These are phyloP conservation scores for Jaltomata sinuosa DNA, from an alignment of 257 asterid species.

Conservation along the genomic window DNA sequence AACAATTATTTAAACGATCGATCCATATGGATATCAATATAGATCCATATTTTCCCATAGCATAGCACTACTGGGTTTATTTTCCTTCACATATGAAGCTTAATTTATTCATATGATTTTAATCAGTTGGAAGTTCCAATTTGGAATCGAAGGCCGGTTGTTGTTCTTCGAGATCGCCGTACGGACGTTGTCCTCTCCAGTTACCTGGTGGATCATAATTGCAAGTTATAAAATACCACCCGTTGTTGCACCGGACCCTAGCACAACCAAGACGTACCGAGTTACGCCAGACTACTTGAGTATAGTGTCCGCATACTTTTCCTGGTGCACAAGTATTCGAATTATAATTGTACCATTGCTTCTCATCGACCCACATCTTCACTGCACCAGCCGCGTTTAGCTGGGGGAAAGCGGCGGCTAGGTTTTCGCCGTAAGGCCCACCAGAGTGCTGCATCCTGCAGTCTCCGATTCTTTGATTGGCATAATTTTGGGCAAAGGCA, in stretches of 20 bases:
- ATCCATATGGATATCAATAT: no score
- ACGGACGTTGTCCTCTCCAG: background rate
- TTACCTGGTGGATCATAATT: constrained; percentile 15
- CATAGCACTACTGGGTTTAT: no score
- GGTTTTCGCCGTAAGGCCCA: constrained; percentile 33
- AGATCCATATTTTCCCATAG: no score
- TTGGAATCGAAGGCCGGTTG: background rate
- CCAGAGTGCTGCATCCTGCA: constrained; percentile 35
- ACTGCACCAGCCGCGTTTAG: constrained; percentile 24
- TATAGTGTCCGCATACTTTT: constrained; percentile 7
- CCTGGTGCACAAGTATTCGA: constrained; percentile 26
- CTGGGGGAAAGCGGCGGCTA: constrained; percentile 18
- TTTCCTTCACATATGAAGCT: no score
- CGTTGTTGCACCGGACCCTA: constrained; percentile 1
- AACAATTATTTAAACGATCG: no score
- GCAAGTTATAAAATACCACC: constrained; percentile 5
- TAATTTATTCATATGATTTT: no score
- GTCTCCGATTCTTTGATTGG: constrained; percentile 14
- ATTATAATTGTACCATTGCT: constrained; percentile 5
- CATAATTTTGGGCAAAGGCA: constrained; percentile 32
- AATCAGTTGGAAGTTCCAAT: background rate
- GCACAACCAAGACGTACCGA: constrained; percentile 11
- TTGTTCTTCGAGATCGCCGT: background rate
- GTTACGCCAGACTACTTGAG: constrained; percentile 10
- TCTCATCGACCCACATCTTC: constrained; percentile 29